Evolutionary conservation across 1,284 basidiomycete species (phyloP).

Genomic region (Waitea zeae): DNA sequence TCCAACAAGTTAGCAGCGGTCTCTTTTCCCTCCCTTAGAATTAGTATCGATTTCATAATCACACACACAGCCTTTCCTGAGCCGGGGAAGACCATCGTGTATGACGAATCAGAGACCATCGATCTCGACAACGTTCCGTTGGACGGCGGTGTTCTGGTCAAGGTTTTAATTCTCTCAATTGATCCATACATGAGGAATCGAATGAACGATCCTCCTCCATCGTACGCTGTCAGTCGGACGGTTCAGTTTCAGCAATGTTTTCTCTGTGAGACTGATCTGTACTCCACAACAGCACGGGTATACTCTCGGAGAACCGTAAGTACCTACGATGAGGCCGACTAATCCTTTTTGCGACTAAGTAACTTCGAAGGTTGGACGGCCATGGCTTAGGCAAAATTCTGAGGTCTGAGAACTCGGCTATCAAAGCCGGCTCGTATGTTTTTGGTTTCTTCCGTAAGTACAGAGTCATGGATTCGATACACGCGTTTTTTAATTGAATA

Average conservation of each 20-base stretch:
- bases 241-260: too few species aligned
- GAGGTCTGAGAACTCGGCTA: constrained; percentile 12
- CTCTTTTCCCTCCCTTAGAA: background rate
- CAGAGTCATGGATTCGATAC: background rate
- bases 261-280: background rate
- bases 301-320: constrained; percentile 8
- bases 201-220: constrained; percentile 10
- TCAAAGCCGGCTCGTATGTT: constrained; percentile 14
- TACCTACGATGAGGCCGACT: too few species aligned
- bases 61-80: constrained; percentile 11
- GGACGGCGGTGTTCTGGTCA: constrained; percentile 19
- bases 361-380: constrained; percentile 9
- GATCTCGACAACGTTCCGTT: constrained; percentile 18
- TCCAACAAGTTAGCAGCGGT: background rate
- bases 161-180: constrained; percentile 14
- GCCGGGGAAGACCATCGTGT: constrained; percentile 13
- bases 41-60: background rate
- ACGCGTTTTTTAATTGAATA: background rate
- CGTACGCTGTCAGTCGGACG: background rate
- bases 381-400: constrained; percentile 12
- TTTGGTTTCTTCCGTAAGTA: constrained; percentile 12
- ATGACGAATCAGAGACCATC: constrained; percentile 15
- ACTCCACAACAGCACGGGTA: constrained; percentile 3
- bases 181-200: constrained; percentile 19
- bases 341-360: too few species aligned